Conservation (phyloP, 768 basidiomycete species). For the Lactarius psammicola region DNA sequence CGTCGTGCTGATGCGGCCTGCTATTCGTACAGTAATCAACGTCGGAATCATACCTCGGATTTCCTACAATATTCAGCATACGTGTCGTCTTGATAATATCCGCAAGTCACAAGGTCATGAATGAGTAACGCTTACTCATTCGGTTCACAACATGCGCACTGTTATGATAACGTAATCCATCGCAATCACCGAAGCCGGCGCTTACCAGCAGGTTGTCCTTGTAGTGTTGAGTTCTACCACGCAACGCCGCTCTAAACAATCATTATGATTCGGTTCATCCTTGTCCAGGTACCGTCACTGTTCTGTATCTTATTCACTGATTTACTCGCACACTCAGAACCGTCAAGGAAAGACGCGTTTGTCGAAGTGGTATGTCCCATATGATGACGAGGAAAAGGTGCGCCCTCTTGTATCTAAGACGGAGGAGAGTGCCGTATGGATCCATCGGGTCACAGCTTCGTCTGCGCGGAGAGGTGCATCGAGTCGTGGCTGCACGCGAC, state of each 20-base stretch:
- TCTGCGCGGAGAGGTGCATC: slow-evolving; percentile 93
- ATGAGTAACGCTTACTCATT: no score
- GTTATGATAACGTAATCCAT: not conserved
- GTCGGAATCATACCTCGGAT: no score
- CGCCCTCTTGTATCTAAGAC: slow-evolving; percentile 12
- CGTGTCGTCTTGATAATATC: no score
- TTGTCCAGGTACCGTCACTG: slow-evolving; percentile 74
- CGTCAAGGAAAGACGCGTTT: slow-evolving; percentile 97
- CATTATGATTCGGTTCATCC: slow-evolving; percentile 93
- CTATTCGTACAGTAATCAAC: no score
- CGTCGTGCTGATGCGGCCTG: no score
- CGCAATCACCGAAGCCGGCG: no score
- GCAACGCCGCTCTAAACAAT: not conserved
- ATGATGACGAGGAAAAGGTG: slow-evolving; percentile 99
- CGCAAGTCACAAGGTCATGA: no score
- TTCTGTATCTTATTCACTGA: not conserved
- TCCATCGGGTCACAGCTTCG: slow-evolving; percentile 59
- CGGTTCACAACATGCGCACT: no score
- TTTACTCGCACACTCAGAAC: slow-evolving; percentile 53
- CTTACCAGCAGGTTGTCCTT: not conserved
- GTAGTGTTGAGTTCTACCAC: not conserved
- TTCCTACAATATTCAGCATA: no score
- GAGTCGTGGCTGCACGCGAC: slow-evolving; percentile 92
- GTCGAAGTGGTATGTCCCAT: slow-evolving; percentile 99
- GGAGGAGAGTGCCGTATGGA: not conserved